A percentile compares a stretch with the other conserved stretches of the same genome.
These are phyloP conservation scores for Phascolomyces articulosus DNA, from an alignment of 371 early-diverging fungal genomes.

Conservation along the genomic window DNA sequence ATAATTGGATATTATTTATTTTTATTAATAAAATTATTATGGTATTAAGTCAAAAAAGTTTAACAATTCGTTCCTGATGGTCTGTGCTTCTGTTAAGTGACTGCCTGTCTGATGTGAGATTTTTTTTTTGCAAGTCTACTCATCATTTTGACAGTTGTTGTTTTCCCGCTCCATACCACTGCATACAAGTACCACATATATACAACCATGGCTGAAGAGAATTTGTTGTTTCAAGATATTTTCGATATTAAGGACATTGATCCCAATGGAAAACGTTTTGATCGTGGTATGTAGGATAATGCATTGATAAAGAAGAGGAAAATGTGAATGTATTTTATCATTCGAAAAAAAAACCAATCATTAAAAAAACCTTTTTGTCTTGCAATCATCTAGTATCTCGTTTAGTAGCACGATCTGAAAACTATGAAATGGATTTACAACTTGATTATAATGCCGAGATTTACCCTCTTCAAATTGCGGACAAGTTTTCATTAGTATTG, in stretches of 20 bases:
- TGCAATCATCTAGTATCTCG: constrained; percentile 73
- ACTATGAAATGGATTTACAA: constrained; percentile 87
- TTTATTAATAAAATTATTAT: too few species aligned
- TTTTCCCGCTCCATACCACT: background rate
- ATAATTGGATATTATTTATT: too few species aligned
- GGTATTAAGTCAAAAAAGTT: too few species aligned
- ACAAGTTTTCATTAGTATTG: constrained; percentile 83
- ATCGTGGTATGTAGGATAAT: constrained; percentile 86
- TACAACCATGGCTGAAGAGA: constrained; percentile 18
- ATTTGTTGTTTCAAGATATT: constrained; percentile 83
- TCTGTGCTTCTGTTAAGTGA: too few species aligned
- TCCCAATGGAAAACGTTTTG: constrained; percentile 92
- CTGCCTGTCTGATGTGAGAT: too few species aligned
- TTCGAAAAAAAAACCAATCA: background rate
- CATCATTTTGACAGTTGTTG: too few species aligned
- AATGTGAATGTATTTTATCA: too few species aligned
- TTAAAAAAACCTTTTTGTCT: background rate
- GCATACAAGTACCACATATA: too few species aligned
- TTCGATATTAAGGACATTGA: constrained; percentile 90
- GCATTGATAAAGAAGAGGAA: background rate
- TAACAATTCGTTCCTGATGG: too few species aligned
- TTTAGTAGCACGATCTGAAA: constrained; percentile 81
- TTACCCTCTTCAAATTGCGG: constrained; percentile 83
- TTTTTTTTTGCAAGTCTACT: too few species aligned
- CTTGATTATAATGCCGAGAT: constrained; percentile 94